Base-by-base conservation (phyloP, 129 eudicot species). In the Solidago caesia region DNA sequence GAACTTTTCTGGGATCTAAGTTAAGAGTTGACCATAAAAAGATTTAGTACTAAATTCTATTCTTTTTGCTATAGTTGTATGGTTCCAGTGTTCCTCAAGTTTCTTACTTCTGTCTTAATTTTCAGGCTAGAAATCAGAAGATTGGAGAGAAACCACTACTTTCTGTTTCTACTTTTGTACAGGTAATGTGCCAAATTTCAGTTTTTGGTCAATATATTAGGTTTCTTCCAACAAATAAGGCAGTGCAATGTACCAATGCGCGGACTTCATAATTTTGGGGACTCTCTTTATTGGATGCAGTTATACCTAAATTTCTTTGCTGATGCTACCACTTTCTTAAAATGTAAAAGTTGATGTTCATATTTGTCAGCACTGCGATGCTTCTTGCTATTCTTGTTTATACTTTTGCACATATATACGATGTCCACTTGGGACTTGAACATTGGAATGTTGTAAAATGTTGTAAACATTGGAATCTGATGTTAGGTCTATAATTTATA, bases 131-230 rank as follows among this genome's bases (percentile, higher is more conserved):
- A 81, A 83, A 82, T 44, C 99, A 95, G 84, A 91, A 95, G 79
- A 82, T 87, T 21, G 99, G 99, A 69, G 97, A 91, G 79, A 95
- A 95, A 76, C 96, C 99, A 26, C 91, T 95, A 77, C 87, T 95
- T 55, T 95, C 99, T 0, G 5, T 95, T 43, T 91, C 99, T 67
- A 80, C 88, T 43, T 89, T 95, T 84, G 80, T 86, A 43, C 99
- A 95, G 99, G 99, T 88, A 67, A 14, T 71, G 63, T 57, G 43
- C 13, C 61, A 72, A 39, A 29, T 51, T 70, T 68, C 29, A 55
- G 73, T 64, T 47, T 57, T 44, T 16, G 25, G 53, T 69, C 60
- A 45, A 61, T 47, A 78, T 46, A 64, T 73, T 60, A 47, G 47
- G 63, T n/a, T 68, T 70, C 45, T 68, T 68, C 13, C 27, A 74